These are phyloP conservation scores for Cryphonectria parasitica DNA, from an alignment of 2,329 filamentous ascomycete genomes.

Conservation along the genomic window DNA sequence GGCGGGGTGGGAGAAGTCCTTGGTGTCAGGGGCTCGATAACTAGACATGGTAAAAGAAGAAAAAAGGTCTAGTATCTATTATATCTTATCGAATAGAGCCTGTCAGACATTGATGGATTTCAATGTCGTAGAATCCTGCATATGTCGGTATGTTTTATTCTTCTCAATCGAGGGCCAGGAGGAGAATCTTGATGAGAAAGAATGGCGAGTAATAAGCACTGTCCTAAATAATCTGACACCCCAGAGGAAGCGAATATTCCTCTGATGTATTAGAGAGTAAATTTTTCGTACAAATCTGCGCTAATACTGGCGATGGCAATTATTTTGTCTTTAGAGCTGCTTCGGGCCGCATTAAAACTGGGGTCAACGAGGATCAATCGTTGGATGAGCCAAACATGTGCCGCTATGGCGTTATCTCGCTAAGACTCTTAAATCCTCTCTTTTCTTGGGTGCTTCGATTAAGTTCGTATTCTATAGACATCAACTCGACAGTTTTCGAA, in stretches of 20 bases:
- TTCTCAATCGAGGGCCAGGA: neutral
- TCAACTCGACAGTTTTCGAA: no score
- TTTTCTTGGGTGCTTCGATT: neutral
- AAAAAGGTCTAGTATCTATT: neutral
- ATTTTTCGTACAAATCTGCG: constrained; percentile 3
- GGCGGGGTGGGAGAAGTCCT: constrained; percentile 9
- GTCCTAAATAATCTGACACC: neutral
- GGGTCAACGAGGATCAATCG: constrained; percentile 10
- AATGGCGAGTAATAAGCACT: neutral
- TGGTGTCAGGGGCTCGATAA: constrained; percentile 18
- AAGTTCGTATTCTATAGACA: neutral
- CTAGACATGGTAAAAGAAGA: constrained; percentile 9
- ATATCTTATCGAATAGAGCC: no score
- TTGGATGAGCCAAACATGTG: constrained; percentile 13
- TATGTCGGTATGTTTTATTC: neutral
- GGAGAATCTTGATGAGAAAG: neutral
- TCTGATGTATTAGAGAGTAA: neutral
- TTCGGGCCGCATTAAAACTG: constrained; percentile 5
- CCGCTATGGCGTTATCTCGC: constrained; percentile 27
- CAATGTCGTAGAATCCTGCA: neutral
- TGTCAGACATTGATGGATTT: neutral
- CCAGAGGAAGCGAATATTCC: no score
- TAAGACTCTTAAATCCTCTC: neutral
- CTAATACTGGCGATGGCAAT: neutral
- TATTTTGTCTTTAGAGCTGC: neutral